These are phyloP conservation scores for Auxenochlorella pyrenoidosa DNA, from an alignment of 139 green algal genomes.

Conservation along the genomic window DNA sequence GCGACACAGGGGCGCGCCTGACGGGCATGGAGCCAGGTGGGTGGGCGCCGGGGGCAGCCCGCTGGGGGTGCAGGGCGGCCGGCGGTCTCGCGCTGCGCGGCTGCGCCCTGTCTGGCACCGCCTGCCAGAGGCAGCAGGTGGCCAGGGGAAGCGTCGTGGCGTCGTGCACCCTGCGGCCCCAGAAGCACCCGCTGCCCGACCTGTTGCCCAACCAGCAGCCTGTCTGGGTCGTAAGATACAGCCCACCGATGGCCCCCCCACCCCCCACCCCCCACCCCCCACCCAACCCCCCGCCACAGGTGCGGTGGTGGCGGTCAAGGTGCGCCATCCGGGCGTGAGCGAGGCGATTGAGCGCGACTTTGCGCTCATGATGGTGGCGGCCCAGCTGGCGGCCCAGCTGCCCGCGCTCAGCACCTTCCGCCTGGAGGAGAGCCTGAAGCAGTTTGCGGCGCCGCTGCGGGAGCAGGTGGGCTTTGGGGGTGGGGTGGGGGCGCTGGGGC, in stretches of 20 bases:
- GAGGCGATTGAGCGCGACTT: conserved; percentile 93
- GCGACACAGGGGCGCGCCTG: conserved; percentile 56
- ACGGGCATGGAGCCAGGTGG: conserved; percentile 53
- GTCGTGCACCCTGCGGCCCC: neutral
- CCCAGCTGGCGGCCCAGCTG: conserved; percentile 60
- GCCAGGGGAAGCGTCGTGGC: too few relatives aligned
- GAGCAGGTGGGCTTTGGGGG: conserved; percentile 73
- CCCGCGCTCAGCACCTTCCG: conserved; percentile 70
- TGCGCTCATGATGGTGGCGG: conserved; percentile 89
- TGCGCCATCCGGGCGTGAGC: conserved; percentile 91
- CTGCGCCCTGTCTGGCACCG: too few relatives aligned
- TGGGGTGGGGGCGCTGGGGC: too few relatives aligned
- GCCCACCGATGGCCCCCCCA: too few relatives aligned
- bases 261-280: too few relatives aligned
- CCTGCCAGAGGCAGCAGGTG: too few relatives aligned
- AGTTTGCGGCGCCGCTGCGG: conserved; percentile 97
- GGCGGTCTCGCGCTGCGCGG: too few relatives aligned
- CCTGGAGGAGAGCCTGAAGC: conserved; percentile 91
- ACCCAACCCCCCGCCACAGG: conserved; percentile 36
- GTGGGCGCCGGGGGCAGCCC: neutral
- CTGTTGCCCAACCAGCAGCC: neutral
- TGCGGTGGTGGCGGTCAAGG: conserved; percentile 90
- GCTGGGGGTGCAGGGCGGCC: too few relatives aligned
- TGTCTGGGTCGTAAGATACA: too few relatives aligned
- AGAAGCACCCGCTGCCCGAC: neutral